Conservation (phyloP, 257 asterid genomes). For the Solanum piurae region DNA sequence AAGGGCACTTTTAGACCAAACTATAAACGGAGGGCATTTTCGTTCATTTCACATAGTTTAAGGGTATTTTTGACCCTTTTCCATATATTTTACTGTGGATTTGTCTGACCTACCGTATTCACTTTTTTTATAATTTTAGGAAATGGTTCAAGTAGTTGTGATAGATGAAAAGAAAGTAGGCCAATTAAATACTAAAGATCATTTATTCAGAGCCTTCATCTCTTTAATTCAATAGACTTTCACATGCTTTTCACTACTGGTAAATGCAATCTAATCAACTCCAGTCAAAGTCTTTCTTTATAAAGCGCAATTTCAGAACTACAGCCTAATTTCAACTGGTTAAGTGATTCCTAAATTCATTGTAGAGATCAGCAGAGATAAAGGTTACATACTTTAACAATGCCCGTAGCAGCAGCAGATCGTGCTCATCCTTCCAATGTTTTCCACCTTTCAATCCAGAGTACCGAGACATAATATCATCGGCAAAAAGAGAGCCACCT, state of each 20-base stretch:
- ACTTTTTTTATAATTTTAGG: background rate
- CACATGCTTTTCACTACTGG: background rate
- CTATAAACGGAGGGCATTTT: no score
- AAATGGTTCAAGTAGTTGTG: background rate
- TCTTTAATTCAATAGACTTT: background rate
- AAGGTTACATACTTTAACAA: conserved; percentile 49
- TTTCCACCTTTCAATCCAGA: conserved; percentile 84
- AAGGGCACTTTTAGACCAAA: no score
- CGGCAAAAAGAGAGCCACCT: conserved; percentile 50
- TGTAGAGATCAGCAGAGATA: background rate
- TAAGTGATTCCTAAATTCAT: background rate
- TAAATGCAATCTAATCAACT: background rate
- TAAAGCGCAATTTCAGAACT: background rate
- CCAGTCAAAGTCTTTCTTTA: background rate
- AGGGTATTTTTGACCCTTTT: background rate
- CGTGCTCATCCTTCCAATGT: conserved; percentile 84
- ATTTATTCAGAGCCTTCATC: background rate
- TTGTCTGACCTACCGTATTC: background rate
- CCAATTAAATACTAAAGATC: background rate
- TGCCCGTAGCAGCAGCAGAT: conserved; percentile 65
- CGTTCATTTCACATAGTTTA: background rate
- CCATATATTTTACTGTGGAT: background rate
- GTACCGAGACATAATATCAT: conserved; percentile 55
- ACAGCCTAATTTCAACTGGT: background rate
- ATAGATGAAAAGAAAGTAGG: background rate